A percentile compares a stretch with the other conserved stretches of the same genome.
phyloP scores from a whole-genome alignment of 2,329 filamentous ascomycete species.

The Diaporthe ampelina region DNA sequence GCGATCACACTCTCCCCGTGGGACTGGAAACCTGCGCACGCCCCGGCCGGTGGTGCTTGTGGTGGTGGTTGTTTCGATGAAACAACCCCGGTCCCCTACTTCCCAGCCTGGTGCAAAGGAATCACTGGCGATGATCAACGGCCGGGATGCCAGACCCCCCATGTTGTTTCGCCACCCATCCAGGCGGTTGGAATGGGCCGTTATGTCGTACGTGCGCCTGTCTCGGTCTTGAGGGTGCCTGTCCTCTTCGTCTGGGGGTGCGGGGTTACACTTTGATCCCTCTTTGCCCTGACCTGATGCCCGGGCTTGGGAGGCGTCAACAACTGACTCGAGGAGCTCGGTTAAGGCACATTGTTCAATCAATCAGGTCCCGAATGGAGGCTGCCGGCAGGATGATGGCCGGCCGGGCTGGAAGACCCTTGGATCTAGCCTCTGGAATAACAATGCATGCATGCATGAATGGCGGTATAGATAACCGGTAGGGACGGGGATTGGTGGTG shows the following conservation, averaged over 20 bases:
- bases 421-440: neutral
- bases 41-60: neutral
- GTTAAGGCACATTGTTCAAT: neutral
- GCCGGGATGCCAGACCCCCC: conserved; percentile 1
- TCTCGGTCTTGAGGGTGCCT: neutral
- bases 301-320: neutral
- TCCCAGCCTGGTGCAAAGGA: neutral
- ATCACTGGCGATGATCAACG: conserved; percentile 2
- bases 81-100: neutral
- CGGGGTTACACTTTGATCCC: conserved; percentile 4
- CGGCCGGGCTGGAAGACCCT: neutral
- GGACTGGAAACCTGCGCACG: neutral
- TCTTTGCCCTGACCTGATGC: conserved; percentile 6
- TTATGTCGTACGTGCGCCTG: conserved; percentile 21
- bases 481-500: neutral
- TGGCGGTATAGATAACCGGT: conserved; percentile 4
- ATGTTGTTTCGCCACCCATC: neutral
- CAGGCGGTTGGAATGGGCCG: conserved; percentile 18
- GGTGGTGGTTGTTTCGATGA: conserved; percentile 22
- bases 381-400: neutral
- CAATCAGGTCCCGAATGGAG: neutral
- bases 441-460: conserved; percentile 9
- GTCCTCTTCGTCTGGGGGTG: neutral
- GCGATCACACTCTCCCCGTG: neutral
- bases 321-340: neutral